Evolutionary conservation across 2,329 filamentous ascomycete species (phyloP).

Genomic region (Pleomassaria siparia): DNA sequence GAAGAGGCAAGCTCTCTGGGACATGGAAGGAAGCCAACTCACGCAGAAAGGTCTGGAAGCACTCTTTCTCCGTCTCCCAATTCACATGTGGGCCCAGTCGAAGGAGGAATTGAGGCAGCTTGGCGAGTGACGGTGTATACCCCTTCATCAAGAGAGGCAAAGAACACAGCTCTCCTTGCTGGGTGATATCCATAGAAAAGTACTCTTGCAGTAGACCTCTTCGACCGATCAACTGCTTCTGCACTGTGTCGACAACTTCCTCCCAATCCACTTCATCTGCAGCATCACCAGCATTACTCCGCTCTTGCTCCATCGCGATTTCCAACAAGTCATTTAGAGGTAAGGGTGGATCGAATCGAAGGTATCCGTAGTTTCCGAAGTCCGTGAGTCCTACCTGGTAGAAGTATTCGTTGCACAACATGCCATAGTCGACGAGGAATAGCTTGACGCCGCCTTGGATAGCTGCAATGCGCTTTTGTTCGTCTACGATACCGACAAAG

Average conservation of each 20-base stretch:
- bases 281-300: slow-evolving; percentile 45
- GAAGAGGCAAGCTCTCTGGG: slow-evolving; percentile 75
- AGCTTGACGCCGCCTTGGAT: slow-evolving; percentile 92
- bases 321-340: slow-evolving; percentile 69
- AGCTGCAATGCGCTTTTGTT: slow-evolving; percentile 81
- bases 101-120: slow-evolving; percentile 85
- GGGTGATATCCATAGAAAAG: slow-evolving; percentile 81
- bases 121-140: slow-evolving; percentile 82
- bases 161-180: slow-evolving; percentile 71
- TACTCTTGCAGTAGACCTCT: slow-evolving; percentile 91
- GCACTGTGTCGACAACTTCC: slow-evolving; percentile 66
- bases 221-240: slow-evolving; percentile 69
- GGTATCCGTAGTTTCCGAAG: slow-evolving; percentile 89
- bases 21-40: slow-evolving; percentile 91
- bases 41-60: slow-evolving; percentile 80
- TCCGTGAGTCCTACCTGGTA: slow-evolving; percentile 94
- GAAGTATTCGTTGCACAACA: slow-evolving; percentile 82
- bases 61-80: slow-evolving; percentile 82
- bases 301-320: slow-evolving; percentile 73
- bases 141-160: slow-evolving; percentile 87
- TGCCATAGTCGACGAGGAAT: slow-evolving; percentile 90
- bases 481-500: slow-evolving; percentile 91
- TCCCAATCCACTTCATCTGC: slow-evolving; percentile 64
- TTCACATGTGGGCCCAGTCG: slow-evolving; percentile 84
- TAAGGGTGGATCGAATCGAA: slow-evolving; percentile 77